Conservation (phyloP, 2,329 filamentous ascomycete genomes). For the Fusarium sp. region DNA sequence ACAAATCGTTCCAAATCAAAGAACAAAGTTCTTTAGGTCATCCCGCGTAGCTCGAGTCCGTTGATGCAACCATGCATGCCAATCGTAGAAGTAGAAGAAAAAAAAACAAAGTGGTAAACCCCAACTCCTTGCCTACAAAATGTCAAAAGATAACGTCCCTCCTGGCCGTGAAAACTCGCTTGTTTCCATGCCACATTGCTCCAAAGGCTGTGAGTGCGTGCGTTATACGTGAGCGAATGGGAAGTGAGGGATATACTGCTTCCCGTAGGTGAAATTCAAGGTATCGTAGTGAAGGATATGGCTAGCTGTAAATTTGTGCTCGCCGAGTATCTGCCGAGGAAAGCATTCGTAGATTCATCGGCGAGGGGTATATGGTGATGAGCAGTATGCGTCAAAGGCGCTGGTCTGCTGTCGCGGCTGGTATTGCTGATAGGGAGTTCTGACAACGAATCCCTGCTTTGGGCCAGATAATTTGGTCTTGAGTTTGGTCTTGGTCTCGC, state of each 20-base stretch:
- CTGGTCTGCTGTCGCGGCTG: constrained; percentile 5
- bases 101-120: constrained; percentile 18
- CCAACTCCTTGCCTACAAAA: constrained; percentile 36
- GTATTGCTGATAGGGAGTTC: constrained; percentile 17
- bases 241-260: constrained; percentile 11
- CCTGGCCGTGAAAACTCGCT: constrained; percentile 13
- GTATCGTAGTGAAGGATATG: constrained; percentile 4
- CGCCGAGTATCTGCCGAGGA: constrained; percentile 1
- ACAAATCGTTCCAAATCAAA: constrained; percentile 23
- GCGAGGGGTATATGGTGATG: constrained; percentile 24
- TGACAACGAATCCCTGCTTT: constrained; percentile 16
- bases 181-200: constrained; percentile 28
- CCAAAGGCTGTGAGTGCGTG: constrained; percentile 27
- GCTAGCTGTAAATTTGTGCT: constrained; percentile 5
- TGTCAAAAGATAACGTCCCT: constrained; percentile 25
- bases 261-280: constrained; percentile 20
- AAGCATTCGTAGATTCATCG: constrained; percentile 8
- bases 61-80: constrained; percentile 35
- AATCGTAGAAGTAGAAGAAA: constrained; percentile 21
- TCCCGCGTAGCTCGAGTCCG: constrained; percentile 24
- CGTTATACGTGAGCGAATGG: constrained; percentile 22
- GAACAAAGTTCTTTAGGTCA: constrained; percentile 17
- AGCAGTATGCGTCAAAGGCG: constrained; percentile 4
- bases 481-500: constrained; percentile 26
- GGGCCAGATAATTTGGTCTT: constrained; percentile 17